Base-by-base conservation (phyloP, 805 yeast genomes). In the Pichia nanzhaoensis region DNA sequence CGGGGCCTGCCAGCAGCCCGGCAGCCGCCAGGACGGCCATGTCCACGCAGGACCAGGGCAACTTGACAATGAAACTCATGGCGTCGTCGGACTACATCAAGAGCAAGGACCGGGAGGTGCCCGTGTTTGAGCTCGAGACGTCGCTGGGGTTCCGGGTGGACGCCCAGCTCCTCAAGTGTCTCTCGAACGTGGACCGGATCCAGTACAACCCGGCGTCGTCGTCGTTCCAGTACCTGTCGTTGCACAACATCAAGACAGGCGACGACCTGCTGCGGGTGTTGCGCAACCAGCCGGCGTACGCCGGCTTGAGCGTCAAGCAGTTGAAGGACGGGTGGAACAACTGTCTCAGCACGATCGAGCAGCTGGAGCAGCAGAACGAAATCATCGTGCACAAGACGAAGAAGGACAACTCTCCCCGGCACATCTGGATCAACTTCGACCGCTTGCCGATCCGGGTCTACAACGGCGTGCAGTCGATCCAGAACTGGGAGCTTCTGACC, bases 311-410 rank as follows among this genome's bases (percentile, higher is more conserved):
- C 0, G 96, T 91, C 24, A 86, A 84, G 55, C 74, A 71, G 44
- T 64, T 80, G 41, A 80, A 80, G 56, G 96, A 88, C 58, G 99
- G 99, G 20, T 93, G 99, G 99, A 77, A 85, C 42, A 91, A 89
- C 14, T 91, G 96, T 61, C 64, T 83, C 33, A 80, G 78, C 5
- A 83, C 93, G 0, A 80, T 93, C 21, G 80, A 81, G 40, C 82
- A 84, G 54, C 68, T 93, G 27, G 99, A 93, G 59, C 71, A 73
- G 45, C 82, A 82, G 46, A 76, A 83, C 46, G 82, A 84, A 56
- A 78, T 91, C 32, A 70, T 93, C 28, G 96, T 93, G 1, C 69
- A 87, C 55, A 75, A 96, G 47, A 89, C 95, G 22, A 89, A 91
- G 58, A 95, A 93, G 69, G 99, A 93, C 55, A 87, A 84, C 57